A percentile compares a stretch with the other conserved stretches of the same genome.
Evolutionary conservation across 805 yeast species (phyloP).

Genomic region (Debaryomyces hansenii): DNA sequence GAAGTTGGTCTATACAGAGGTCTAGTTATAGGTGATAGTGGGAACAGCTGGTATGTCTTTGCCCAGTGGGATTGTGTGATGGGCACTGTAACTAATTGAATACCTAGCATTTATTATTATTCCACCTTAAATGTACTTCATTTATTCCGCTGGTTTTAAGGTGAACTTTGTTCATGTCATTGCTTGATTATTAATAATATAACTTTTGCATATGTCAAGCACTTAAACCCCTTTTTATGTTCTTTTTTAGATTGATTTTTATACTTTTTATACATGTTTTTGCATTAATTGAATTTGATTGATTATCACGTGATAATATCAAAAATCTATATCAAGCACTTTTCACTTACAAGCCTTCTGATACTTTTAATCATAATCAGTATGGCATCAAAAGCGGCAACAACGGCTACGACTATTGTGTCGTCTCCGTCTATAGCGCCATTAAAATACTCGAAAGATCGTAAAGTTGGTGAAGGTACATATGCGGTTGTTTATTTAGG

Average conservation of each 20-base stretch:
- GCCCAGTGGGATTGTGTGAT: constrained; percentile 81
- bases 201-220: not conserved
- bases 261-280: not conserved
- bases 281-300: not conserved
- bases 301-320: not conserved
- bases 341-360: too few species aligned
- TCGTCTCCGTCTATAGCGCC: not conserved
- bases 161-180: not conserved
- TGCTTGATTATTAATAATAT: not conserved
- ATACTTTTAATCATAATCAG: too few species aligned
- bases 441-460: constrained; percentile 50
- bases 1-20: constrained; percentile 86
- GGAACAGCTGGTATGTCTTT: constrained; percentile 80
- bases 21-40: constrained; percentile 73
- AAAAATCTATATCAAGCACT: too few species aligned
- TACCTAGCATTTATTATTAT: not conserved
- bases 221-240: not conserved
- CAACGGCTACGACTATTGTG: not conserved
- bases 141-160: not conserved
- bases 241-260: not conserved
- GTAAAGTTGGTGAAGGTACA: constrained; percentile 98
- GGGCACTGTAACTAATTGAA: constrained; percentile 11
- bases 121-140: not conserved
- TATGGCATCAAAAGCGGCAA: not conserved
- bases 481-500: constrained; percentile 96